Conservation (phyloP, 805 yeast genomes). For the Lipomyces japonicus region DNA sequence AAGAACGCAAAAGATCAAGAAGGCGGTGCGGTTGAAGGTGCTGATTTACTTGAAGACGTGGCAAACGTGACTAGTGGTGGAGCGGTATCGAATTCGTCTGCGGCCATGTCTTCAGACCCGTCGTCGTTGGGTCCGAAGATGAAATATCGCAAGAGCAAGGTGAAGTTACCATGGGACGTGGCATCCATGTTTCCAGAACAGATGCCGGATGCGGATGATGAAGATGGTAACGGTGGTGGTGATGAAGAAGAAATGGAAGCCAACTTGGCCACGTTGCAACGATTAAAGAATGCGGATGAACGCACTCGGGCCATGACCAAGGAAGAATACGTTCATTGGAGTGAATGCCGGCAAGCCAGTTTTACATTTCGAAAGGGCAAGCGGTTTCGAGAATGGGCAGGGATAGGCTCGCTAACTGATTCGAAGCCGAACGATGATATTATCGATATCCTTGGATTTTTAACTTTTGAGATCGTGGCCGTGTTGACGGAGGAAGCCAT, state of each 20-base stretch:
- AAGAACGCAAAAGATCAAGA: slow-evolving; percentile 70
- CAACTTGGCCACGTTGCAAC: slow-evolving; percentile 76
- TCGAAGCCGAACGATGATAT: slow-evolving; percentile 94
- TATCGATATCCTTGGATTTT: slow-evolving; percentile 87
- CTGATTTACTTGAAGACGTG: slow-evolving; percentile 50
- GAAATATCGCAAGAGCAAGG: slow-evolving; percentile 64
- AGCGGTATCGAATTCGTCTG: slow-evolving; percentile 37
- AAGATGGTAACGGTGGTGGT: slow-evolving; percentile 41
- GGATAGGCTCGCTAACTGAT: slow-evolving; percentile 75
- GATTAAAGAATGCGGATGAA: slow-evolving; percentile 90
- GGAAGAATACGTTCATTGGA: slow-evolving; percentile 98
- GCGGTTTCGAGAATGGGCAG: slow-evolving; percentile 95
- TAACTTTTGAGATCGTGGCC: slow-evolving; percentile 96
- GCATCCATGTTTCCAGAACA: slow-evolving; percentile 93
- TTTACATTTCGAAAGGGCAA: slow-evolving; percentile 94
- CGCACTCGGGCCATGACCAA: slow-evolving; percentile 90
- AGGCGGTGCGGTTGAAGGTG: slow-evolving; percentile 50
- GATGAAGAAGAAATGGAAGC: slow-evolving; percentile 93
- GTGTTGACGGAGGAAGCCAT: slow-evolving; percentile 89
- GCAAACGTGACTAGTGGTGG: slow-evolving; percentile 43
- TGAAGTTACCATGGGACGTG: slow-evolving; percentile 91
- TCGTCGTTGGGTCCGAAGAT: slow-evolving; percentile 43
- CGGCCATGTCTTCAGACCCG: slow-evolving; percentile 33
- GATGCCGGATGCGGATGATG: slow-evolving; percentile 58
- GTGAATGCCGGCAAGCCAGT: slow-evolving; percentile 96